phyloP scores from a whole-genome alignment of 768 basidiomycete species.

The Xerocomellus chrysenteron region DNA sequence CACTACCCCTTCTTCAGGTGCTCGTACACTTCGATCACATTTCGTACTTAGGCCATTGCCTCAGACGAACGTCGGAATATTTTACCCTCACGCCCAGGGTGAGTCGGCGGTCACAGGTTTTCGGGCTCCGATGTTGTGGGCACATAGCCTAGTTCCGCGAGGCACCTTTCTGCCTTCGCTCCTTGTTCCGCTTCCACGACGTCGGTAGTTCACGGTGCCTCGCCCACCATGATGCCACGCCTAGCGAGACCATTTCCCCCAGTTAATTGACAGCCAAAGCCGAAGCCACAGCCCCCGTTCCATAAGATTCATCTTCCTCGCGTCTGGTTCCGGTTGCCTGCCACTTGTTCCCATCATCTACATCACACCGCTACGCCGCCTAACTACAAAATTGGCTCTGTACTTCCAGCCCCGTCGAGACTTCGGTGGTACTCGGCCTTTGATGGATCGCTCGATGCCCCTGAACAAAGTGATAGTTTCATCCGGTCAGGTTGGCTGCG shows the following conservation, averaged over 20 bases:
- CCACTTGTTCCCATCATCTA: background rate
- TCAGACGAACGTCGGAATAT: background rate
- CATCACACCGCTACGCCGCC: no score
- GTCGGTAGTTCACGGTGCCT: background rate
- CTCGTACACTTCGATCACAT: background rate
- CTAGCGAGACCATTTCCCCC: background rate
- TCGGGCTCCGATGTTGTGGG: background rate
- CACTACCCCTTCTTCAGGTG: background rate
- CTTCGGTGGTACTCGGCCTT: no score
- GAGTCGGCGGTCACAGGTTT: background rate
- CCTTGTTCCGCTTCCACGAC: background rate
- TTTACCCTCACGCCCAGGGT: background rate
- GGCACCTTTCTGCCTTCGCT: background rate
- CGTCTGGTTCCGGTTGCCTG: background rate
- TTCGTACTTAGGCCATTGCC: background rate
- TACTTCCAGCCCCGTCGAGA: no score
- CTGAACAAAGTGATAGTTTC: background rate
- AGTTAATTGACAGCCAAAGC: background rate
- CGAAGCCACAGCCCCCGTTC: background rate
- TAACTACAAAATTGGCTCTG: no score
- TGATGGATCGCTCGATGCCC: background rate
- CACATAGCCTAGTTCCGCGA: background rate
- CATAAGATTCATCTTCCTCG: background rate
- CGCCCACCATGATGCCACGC: background rate
- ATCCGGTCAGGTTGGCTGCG: background rate